Percentiles rank a stretch among this genome's conserved stretches.
phyloP scores from a whole-genome alignment of 495 filamentous ascomycete species.

The Lasiosphaeriaceae sp. region DNA sequence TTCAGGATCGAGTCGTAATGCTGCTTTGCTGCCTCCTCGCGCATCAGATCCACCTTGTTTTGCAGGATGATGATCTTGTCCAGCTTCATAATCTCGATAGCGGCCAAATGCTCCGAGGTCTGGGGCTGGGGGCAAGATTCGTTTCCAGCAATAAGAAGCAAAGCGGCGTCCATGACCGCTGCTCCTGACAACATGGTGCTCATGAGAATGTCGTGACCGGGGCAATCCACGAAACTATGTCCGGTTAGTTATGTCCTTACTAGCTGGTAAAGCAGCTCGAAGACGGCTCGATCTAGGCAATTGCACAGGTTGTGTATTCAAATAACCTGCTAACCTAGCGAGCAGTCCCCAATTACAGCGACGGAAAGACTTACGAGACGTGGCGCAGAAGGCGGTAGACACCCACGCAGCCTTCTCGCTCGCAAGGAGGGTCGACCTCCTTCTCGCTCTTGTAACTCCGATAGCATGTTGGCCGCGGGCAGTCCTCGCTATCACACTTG shows the following conservation, averaged over 20 bases:
- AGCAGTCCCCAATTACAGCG: background rate
- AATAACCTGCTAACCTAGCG: no score
- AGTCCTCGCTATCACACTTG: conserved; percentile 89
- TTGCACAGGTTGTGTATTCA: no score
- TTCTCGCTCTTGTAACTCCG: conserved; percentile 97
- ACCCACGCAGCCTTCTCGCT: conserved; percentile 84
- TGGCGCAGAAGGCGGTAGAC: conserved; percentile 81
- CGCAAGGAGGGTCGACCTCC: conserved; percentile 91
- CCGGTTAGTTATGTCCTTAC: conserved; percentile 4
- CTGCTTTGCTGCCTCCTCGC: conserved; percentile 83
- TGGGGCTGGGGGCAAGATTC: conserved; percentile 99
- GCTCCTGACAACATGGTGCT: conserved; percentile 99
- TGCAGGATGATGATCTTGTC: conserved; percentile 98
- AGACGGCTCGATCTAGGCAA: no score
- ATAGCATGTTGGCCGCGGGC: conserved; percentile 92
- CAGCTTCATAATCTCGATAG: conserved; percentile 98
- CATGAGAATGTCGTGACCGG: conserved; percentile 99
- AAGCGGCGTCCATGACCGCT: conserved; percentile 97
- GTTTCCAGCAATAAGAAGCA: conserved; percentile 96
- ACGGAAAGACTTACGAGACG: conserved; percentile 66
- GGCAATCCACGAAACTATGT: conserved; percentile 89
- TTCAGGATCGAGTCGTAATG: conserved; percentile 96
- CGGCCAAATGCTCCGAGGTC: conserved; percentile 95
- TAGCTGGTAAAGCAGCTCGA: background rate
- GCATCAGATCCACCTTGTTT: conserved; percentile 98